phyloP scores from a whole-genome alignment of 345 rosid genomes.

The Sisymbrium altissimum region DNA sequence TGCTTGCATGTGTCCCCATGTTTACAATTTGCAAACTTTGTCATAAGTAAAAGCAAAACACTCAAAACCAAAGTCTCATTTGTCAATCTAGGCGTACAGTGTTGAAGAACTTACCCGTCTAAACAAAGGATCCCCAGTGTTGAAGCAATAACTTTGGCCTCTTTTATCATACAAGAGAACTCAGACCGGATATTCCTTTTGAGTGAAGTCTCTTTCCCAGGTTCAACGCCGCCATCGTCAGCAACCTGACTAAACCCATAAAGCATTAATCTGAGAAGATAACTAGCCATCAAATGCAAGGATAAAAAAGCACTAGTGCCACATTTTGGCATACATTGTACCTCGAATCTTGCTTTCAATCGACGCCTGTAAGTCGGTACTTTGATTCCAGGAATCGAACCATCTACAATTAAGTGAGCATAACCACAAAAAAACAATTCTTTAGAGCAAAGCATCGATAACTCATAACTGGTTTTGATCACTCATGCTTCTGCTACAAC shows the following conservation, averaged over 20 bases:
- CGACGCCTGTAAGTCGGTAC: slow-evolving; percentile 71
- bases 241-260: slow-evolving; percentile 42
- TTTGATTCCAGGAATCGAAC: slow-evolving; percentile 89
- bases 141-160: slow-evolving; percentile 71
- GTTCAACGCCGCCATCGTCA: slow-evolving; percentile 37
- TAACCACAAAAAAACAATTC: not conserved
- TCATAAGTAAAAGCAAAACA: not conserved
- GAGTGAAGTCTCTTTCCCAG: slow-evolving; percentile 51
- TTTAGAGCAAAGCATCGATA: not conserved
- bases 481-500: not conserved
- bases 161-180: slow-evolving; percentile 85
- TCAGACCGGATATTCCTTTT: slow-evolving; percentile 87
- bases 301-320: not conserved
- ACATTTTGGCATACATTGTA: not conserved
- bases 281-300: not conserved
- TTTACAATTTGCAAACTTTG: not conserved
- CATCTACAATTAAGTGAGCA: slow-evolving; percentile 45
- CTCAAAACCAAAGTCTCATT: not conserved
- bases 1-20: not conserved
- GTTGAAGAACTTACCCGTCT: slow-evolving; percentile 59
- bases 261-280: slow-evolving; percentile 1
- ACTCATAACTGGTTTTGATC: not conserved
- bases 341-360: slow-evolving; percentile 61
- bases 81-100: not conserved
- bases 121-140: slow-evolving; percentile 86